These are phyloP conservation scores for Drechslera avenae DNA, from an alignment of 2,329 filamentous ascomycete species.

Conservation along the genomic window DNA sequence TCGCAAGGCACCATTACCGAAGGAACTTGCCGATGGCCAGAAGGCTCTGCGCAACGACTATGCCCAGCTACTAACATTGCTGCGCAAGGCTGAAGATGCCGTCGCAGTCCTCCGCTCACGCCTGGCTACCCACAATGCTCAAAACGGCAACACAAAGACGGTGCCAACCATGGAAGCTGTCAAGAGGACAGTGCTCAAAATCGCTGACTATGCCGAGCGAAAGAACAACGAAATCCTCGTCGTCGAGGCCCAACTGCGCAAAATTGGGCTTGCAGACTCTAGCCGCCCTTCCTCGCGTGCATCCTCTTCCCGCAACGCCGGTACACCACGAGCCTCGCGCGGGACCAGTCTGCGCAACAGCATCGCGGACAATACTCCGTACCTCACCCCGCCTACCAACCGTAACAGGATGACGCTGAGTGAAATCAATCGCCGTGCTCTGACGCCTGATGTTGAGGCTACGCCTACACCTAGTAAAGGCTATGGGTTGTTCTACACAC, in stretches of 20 bases:
- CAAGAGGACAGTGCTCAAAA: conserved; percentile 86
- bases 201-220: conserved; percentile 91
- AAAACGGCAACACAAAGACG: conserved; percentile 51
- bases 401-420: conserved; percentile 40
- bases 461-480: conserved; percentile 36
- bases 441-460: conserved; percentile 38
- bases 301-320: conserved; percentile 24
- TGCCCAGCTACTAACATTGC: conserved; percentile 71
- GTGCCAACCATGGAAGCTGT: conserved; percentile 91
- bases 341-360: conserved; percentile 20
- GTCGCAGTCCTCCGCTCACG: conserved; percentile 79
- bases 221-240: conserved; percentile 90
- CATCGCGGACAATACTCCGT: conserved; percentile 33
- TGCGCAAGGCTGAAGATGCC: conserved; percentile 80
- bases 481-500: conserved; percentile 45
- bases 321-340: conserved; percentile 26
- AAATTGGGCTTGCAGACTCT: conserved; percentile 54
- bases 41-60: conserved; percentile 80
- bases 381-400: conserved; percentile 46
- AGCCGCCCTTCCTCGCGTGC: conserved; percentile 27
- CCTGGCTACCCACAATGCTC: conserved; percentile 63
- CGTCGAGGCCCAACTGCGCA: conserved; percentile 83
- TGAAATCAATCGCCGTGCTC: conserved; percentile 36
- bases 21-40: conserved; percentile 83
- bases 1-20: conserved; percentile 74